These are phyloP conservation scores for Aspergillus hiratsukae DNA, from an alignment of 2,329 filamentous ascomycete genomes.

Conservation along the genomic window DNA sequence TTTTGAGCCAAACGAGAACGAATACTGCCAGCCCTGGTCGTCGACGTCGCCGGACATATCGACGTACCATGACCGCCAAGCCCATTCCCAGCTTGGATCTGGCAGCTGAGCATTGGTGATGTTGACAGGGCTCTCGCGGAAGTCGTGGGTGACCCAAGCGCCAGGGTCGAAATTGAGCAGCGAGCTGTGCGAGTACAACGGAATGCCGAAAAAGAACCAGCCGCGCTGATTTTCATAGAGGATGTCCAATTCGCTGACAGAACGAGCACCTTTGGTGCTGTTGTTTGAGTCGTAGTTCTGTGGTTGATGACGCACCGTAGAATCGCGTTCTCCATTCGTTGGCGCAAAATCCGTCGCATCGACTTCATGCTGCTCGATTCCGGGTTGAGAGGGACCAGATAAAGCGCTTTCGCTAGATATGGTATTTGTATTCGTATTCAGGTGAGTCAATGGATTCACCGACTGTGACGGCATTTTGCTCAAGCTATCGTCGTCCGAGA, in stretches of 20 bases:
- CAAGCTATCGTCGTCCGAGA: conserved; percentile 16
- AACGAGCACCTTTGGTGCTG: conserved; percentile 16
- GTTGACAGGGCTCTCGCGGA: conserved; percentile 57
- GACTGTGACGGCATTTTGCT: conserved; percentile 2
- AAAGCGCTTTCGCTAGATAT: conserved; percentile 3
- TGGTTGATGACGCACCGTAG: not conserved
- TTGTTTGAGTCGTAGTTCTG: not conserved
- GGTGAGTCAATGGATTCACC: conserved; percentile 7
- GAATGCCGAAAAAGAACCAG: conserved; percentile 79
- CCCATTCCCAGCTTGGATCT: conserved; percentile 94
- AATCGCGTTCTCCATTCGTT: not conserved
- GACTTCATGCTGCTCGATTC: conserved; percentile 6
- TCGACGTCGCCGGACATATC: conserved; percentile 80
- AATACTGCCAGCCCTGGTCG: conserved; percentile 94
- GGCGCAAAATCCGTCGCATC: conserved; percentile 14
- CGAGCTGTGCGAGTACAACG: conserved; percentile 82
- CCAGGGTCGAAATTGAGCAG: conserved; percentile 80
- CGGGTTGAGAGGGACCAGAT: not conserved
- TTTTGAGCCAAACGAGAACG: conserved; percentile 75
- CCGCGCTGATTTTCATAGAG: conserved; percentile 96
- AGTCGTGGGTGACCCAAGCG: conserved; percentile 71
- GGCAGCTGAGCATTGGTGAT: conserved; percentile 88
- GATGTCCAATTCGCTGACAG: conserved; percentile 64
- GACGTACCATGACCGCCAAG: conserved; percentile 66
- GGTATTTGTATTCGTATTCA: conserved; percentile 9